Evolutionary conservation across 331 rosid genomes (phyloP), one percentile per base, ranked within the genome.

Genomic region (Prunus yedoensis): DNA sequence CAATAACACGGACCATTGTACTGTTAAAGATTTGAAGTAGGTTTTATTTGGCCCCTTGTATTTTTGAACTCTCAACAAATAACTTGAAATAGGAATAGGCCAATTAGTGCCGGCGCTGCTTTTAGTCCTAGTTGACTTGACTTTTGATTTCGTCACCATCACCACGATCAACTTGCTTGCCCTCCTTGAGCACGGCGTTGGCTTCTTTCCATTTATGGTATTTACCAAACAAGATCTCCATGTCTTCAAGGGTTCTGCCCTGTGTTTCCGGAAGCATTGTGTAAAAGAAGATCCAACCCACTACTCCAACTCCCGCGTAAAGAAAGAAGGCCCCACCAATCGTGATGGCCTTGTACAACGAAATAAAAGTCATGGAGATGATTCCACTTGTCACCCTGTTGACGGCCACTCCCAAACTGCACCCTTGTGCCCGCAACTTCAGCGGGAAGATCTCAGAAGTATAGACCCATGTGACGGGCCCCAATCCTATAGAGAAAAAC

Each of bases 321-420:
- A 93, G 78, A 13, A 89, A 93, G 83, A 93, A 93, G 27, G 88
- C 89, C 10, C 98, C 98, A 1, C 96, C 98, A 21, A 86, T 87
- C 0, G 93, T 75, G 8, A 93, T 87, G 0, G 66, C 91, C 0
- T 83, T 57, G 2, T 30, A 7, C 0, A 91, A 70, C 15, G 98
- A 93, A 13, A 91, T 1, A 74, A 93, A 93, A 0, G 90, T 89
- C 96, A 88, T 88, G 15, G 92, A 77, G 0, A 93, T 10, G 13
- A 83, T 75, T 57, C 88, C 98, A 41, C 96, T 89, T 0, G 84
- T 80, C 0, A 86, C 49, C 58, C 98, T 79, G 64, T 87, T 91
- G 41, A 79, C 70, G 7, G 83, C 89, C 47, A 87, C 87, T 0
- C 83, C 94, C 47, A 85, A 65, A 3, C 94, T 89, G 25, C 71